A percentile compares a stretch with the other conserved stretches of the same genome.
These are phyloP conservation scores for Penicillium freii DNA, from an alignment of 2,329 filamentous ascomycete species.

Conservation along the genomic window DNA sequence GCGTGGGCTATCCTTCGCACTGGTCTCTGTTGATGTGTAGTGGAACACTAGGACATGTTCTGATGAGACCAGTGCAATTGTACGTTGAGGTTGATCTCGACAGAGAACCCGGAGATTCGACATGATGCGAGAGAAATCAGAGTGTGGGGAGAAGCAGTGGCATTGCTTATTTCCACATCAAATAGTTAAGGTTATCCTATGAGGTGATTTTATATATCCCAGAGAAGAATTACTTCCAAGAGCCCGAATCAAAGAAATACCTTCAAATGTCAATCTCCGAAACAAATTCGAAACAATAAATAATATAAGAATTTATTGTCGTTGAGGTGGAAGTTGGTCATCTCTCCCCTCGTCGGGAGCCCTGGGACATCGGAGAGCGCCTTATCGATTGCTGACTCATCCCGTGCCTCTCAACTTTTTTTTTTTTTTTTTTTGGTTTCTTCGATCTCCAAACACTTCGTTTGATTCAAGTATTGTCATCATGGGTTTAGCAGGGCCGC, in stretches of 20 bases:
- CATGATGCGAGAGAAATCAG: conserved; percentile 35
- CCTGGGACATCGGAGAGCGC: background rate
- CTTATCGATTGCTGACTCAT: conserved; percentile 26
- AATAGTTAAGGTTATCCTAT: background rate
- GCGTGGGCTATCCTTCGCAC: conserved; percentile 51
- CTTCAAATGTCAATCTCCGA: background rate
- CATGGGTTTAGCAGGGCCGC: conserved; percentile 69
- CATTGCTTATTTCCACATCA: conserved; percentile 3
- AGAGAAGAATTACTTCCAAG: background rate
- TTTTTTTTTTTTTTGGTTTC: conserved; percentile 3
- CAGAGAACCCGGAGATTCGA: conserved; percentile 73
- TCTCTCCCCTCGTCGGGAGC: background rate
- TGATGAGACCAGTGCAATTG: conserved; percentile 79
- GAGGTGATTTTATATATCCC: conserved; percentile 2
- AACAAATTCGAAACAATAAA: background rate
- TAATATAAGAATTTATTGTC: background rate
- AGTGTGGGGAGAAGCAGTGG: conserved; percentile 1
- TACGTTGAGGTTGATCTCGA: conserved; percentile 80
- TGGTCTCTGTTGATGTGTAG: conserved; percentile 65
- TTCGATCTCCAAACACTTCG: background rate
- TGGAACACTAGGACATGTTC: conserved; percentile 81
- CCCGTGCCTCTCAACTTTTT: conserved; percentile 7
- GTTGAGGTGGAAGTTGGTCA: background rate
- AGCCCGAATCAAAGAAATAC: background rate
- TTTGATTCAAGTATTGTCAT: background rate